A percentile compares a stretch with the other conserved stretches of the same genome.
phyloP scores from a whole-genome alignment of 2,329 filamentous ascomycete genomes.

The Raffaelea deltoideospora region DNA sequence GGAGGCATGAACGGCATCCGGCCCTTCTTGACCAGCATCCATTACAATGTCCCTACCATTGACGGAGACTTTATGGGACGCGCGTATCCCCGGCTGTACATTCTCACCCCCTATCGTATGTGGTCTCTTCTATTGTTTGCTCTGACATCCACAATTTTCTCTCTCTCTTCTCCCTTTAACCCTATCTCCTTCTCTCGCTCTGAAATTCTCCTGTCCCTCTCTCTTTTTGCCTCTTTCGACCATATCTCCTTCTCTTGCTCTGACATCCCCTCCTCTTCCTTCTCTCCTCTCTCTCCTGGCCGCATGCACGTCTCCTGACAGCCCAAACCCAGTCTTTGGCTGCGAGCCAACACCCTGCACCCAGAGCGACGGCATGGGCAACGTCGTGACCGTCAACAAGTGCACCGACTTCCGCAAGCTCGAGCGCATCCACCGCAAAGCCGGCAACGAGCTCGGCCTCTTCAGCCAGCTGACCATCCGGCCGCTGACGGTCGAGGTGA shows the following conservation, averaged over 20 bases:
- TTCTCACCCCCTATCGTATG: background rate
- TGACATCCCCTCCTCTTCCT: no score
- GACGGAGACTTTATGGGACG: conserved; percentile 23
- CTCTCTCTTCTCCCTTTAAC: no score
- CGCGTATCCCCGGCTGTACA: conserved; percentile 10
- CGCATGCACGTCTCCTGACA: no score
- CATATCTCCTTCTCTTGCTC: no score
- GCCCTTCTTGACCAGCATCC: background rate
- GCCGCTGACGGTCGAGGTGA: background rate
- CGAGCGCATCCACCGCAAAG: background rate
- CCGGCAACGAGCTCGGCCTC: background rate
- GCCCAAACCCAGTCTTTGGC: background rate
- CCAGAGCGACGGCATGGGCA: background rate
- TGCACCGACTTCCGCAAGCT: background rate
- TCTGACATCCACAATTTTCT: no score
- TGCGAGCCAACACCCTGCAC: background rate
- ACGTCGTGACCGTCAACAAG: background rate
- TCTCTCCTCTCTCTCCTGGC: no score
- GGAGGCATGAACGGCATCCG: background rate
- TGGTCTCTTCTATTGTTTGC: background rate
- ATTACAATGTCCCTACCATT: conserved; percentile 6
- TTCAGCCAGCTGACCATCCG: background rate
- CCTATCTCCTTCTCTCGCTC: no score
- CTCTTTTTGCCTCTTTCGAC: background rate
- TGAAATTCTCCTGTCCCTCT: background rate